phyloP scores from a whole-genome alignment of 306 rosid species.

The Ammopiptanthus mongolicus region DNA sequence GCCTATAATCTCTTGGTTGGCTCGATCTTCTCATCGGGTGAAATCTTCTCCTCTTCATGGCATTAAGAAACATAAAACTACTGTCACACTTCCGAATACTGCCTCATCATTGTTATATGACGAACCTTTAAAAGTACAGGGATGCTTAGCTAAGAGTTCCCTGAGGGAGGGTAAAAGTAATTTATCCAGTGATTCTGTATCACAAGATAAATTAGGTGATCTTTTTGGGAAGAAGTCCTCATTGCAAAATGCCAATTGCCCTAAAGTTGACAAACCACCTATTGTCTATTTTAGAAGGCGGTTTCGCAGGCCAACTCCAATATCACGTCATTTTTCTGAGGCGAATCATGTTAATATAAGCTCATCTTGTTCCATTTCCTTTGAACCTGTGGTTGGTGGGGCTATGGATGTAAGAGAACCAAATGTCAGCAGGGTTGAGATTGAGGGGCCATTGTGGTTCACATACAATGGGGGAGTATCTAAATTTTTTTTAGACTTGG shows the following conservation, averaged over 20 bases:
- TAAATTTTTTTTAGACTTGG: constrained; percentile 24
- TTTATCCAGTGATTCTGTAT: constrained; percentile 13
- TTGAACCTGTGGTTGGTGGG: constrained; percentile 6
- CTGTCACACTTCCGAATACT: constrained; percentile 23
- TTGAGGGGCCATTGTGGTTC: constrained; percentile 35
- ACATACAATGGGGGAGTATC: constrained; percentile 39
- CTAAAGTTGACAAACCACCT: constrained; percentile 42
- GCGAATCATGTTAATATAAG: constrained; percentile 14
- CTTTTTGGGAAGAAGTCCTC: constrained; percentile 26
- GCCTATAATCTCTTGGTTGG: constrained; percentile 82
- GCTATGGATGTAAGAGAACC: constrained; percentile 21
- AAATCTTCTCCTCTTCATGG: constrained; percentile 44
- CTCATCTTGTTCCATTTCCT: constrained; percentile 20
- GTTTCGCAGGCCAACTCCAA: constrained; percentile 38
- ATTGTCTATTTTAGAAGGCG: constrained; percentile 76
- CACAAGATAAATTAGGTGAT: constrained; percentile 32
- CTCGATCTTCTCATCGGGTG: constrained; percentile 45
- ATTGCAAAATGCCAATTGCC: constrained; percentile 29
- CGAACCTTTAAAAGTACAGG: constrained; percentile 22
- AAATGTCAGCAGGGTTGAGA: constrained; percentile 24
- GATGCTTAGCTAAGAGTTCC: constrained; percentile 14
- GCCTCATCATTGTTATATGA: constrained; percentile 27
- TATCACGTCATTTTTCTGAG: constrained; percentile 17
- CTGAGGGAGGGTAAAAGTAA: constrained; percentile 30
- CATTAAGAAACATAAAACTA: constrained; percentile 51